phyloP scores from a whole-genome alignment of 345 rosid genomes.

The Garcia nutans region DNA sequence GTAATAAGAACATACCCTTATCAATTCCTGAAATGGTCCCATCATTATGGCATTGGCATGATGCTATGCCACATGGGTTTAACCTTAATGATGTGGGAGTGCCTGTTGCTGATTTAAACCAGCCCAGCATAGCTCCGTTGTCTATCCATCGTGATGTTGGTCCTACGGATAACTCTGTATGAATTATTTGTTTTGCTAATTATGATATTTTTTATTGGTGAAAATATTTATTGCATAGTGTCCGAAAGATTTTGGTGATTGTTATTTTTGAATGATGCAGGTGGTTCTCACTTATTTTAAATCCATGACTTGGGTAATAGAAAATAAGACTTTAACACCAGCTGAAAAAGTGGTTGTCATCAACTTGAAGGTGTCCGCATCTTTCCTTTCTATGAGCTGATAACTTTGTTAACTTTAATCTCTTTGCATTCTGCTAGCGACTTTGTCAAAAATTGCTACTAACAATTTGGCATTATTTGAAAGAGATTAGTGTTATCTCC shows the following conservation, averaged over 20 bases:
- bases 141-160: slow-evolving; percentile 46
- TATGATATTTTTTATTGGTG: neutral
- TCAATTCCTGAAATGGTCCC: slow-evolving; percentile 41
- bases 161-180: slow-evolving; percentile 43
- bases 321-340: slow-evolving; percentile 42
- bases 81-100: slow-evolving; percentile 52
- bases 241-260: neutral
- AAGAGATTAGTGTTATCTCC: neutral
- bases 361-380: slow-evolving; percentile 50
- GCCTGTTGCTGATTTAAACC: slow-evolving; percentile 53
- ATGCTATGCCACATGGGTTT: slow-evolving; percentile 35
- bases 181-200: slow-evolving; percentile 9
- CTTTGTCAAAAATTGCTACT: neutral
- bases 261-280: slow-evolving; percentile 30
- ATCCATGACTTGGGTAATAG: slow-evolving; percentile 70
- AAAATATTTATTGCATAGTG: neutral
- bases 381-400: slow-evolving; percentile 7
- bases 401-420: neutral
- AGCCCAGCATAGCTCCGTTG: slow-evolving; percentile 49
- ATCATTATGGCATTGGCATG: slow-evolving; percentile 65
- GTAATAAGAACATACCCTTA: slow-evolving; percentile 35
- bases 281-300: slow-evolving; percentile 64
- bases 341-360: slow-evolving; percentile 54
- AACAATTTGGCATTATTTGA: neutral
- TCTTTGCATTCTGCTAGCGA: neutral